phyloP scores from a whole-genome alignment of 495 filamentous ascomycete species.

The Neurospora sp. region DNA sequence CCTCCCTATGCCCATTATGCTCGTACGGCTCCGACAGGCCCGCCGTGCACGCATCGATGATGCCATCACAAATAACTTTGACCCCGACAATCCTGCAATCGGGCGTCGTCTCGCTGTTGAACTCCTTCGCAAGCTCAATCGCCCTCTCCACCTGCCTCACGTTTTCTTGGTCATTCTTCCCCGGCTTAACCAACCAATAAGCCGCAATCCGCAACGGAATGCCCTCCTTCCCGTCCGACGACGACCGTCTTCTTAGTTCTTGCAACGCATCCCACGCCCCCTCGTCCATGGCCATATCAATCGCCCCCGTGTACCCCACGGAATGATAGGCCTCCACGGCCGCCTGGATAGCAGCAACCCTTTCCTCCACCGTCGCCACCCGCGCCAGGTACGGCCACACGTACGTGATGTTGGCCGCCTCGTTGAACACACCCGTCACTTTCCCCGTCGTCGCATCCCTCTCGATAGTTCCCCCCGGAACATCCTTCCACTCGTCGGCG shows the following conservation, averaged over 20 bases:
- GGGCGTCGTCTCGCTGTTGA: conserved; percentile 36
- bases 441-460: conserved; percentile 39
- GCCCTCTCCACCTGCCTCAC: conserved; percentile 49
- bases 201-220: conserved; percentile 50
- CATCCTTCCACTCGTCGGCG: conserved; percentile 36
- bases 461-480: conserved; percentile 47
- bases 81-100: conserved; percentile 53
- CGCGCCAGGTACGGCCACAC: conserved; percentile 50
- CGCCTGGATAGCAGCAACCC: conserved; percentile 37
- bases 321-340: conserved; percentile 44
- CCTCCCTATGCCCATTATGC: conserved; percentile 32
- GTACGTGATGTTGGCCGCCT: conserved; percentile 45
- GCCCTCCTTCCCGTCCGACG: conserved; percentile 14
- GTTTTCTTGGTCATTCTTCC: conserved; percentile 29
- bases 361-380: conserved; percentile 41
- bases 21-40: conserved; percentile 51
- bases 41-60: conserved; percentile 58
- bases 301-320: conserved; percentile 50
- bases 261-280: conserved; percentile 47
- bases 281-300: conserved; percentile 67
- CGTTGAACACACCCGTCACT: conserved; percentile 45
- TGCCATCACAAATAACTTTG: conserved; percentile 60
- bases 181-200: conserved; percentile 51
- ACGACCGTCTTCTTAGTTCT: conserved; percentile 19
- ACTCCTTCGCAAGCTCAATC: conserved; percentile 40